Evolutionary conservation across 208 protist genomes (phyloP).

Genomic region (Wallacemonas rigidus): DNA sequence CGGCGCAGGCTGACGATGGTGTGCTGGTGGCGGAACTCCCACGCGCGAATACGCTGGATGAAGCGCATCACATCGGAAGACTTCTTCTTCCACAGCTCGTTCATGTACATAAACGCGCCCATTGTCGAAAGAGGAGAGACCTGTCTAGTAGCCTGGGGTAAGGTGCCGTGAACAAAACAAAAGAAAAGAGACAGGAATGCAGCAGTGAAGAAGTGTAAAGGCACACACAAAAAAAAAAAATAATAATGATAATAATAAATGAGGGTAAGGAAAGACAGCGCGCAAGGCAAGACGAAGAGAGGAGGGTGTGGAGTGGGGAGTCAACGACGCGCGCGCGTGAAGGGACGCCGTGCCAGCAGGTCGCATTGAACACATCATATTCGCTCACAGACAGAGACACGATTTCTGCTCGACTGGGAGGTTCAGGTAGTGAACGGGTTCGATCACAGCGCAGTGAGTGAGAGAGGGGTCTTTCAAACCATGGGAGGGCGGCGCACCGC

Average conservation of each 20-base stretch:
- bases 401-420: no score
- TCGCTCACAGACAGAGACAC: no score
- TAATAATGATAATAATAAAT: slow-evolving; percentile 9
- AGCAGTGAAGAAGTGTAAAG: slow-evolving; percentile 9
- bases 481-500: no score
- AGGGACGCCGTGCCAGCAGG: no score
- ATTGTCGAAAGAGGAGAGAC: slow-evolving; percentile 50
- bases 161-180: neutral
- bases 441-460: no score
- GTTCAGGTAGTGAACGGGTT: no score
- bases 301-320: slow-evolving; percentile 8
- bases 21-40: slow-evolving; percentile 99
- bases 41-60: slow-evolving; percentile 98
- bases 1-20: slow-evolving; percentile 91
- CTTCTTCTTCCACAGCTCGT: slow-evolving; percentile 99
- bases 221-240: slow-evolving; percentile 11
- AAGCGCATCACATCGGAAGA: slow-evolving; percentile 99
- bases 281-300: slow-evolving; percentile 1
- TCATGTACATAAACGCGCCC: slow-evolving; percentile 99
- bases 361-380: neutral
- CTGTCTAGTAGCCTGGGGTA: neutral
- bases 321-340: neutral
- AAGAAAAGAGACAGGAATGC: slow-evolving; percentile 24
- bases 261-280: neutral
- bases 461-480: no score